Base-by-base conservation (phyloP, 1,284 basidiomycete genomes). In the Cutaneotrichosporon sp. region DNA sequence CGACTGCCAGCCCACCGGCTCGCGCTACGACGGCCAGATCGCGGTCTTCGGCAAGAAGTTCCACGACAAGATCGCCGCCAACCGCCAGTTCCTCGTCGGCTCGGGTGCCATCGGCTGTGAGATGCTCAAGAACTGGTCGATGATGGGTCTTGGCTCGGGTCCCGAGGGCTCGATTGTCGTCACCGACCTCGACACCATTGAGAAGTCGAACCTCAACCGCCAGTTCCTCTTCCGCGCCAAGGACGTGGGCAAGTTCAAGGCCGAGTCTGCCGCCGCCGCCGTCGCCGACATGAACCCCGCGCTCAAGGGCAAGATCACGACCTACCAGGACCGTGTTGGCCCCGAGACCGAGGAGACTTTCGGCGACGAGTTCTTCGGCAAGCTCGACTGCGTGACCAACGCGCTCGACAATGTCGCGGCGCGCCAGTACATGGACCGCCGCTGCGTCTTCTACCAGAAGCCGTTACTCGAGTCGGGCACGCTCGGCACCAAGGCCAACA, bases 121-220 rank as follows among this genome's bases (percentile, higher is more conserved):
- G 82, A 99, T 99, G 97, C 82, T 99, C 74, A 99, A 99, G 85
- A 99, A 99, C 81, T 99, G 97, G 97, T 90, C 91, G 72, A 94
- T 99, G 93, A 97, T 99, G 87, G 97, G 97, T 68, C 83, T 99
- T 52, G 95, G 87, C 14, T 86, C 89, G 45, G 92, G 91, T 3
- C 83, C 87, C 16, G 83, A 88, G 57, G 97, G 93, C 24, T 82
- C 86, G 58, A 93, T 99, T 65, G 88, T 95, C 73, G 93, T 99
- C 56, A 99, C 97, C 16, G 97, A 99, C 79, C 82, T 99, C 74
- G 97, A 99, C 81, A 97, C 95, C 31, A 99, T 99, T 75, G 97
- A 99, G 83, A 99, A 99, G 87, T 93, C 90, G 73, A 99, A 99
- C 79, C 81, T 99, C 65, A 99, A 99, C 81, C 84, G 97, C 62